Base-by-base conservation (phyloP, 2,329 filamentous ascomycete species). In the Sclerotinia trifoliorum region DNA sequence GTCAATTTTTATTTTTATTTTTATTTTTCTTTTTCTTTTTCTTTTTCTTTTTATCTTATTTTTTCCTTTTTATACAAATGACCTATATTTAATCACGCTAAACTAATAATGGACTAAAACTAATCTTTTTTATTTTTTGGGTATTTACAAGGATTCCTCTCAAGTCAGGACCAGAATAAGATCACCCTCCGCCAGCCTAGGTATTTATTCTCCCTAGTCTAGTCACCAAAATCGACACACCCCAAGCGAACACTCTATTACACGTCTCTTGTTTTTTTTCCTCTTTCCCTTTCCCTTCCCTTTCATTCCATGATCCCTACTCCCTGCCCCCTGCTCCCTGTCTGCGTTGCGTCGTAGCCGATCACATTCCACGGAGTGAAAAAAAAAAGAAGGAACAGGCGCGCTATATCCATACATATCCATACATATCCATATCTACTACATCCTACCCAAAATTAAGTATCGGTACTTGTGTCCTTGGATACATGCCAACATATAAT, bases 101-200 rank as follows among this genome's bases (percentile, higher is more conserved):
- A 61, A 35, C 58, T 6, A 24, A 35, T 49, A 35, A 17, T 24
- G 58, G 26, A 61, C 29, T 19, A 48, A 49, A 49, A 8, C 26
- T n/a, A 61, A 24, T 21, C 19, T 61, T 48, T 32, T 6, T 32
- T 21, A 26, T 26, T 21, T 6, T 26, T 39, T 32, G 10, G 17
- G 13, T 17, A 17, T n/a, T 21, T 26, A 55, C 62, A 44, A 65
- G 62, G 62, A 55, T 55, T n/a, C 17, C 7, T 21, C 5, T n/a
- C 4, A 65, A 65, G 19, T 46, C 26, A 65, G 49, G 62, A 65
- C 49, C 62, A 19, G 62, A 65, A 65, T 55, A 65, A 65, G 49
- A 65, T 44, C 51, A 46, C 48, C 48, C 62, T 57, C 35, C 51
- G 26, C 39, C 35, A 54, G 56, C 49, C 35, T 64, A n/a, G 32